Evolutionary conservation across 768 basidiomycete genomes (phyloP).

Genomic region (Hypholoma fasciculare): DNA sequence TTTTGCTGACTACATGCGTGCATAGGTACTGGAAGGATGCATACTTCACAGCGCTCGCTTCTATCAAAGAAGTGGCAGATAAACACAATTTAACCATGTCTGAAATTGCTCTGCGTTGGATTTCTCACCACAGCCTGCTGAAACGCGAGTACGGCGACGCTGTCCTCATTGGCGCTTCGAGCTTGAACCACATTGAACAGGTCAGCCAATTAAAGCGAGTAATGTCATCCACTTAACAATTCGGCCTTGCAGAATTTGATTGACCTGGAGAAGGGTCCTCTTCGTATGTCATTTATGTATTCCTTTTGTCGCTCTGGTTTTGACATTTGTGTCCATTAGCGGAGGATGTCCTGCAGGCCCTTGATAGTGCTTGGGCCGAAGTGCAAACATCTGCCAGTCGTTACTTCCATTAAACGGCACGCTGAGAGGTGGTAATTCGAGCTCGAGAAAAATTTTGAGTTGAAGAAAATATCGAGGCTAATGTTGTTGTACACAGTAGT

Average conservation of each 20-base stretch:
- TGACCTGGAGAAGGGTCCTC: conserved; percentile 58
- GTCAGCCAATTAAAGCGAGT: conserved; percentile 16
- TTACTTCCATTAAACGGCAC: not conserved
- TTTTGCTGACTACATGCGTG: not conserved
- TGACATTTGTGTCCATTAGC: not conserved
- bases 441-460: not conserved
- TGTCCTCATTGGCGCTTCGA: conserved; percentile 65
- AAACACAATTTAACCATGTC: conserved; percentile 46
- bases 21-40: conserved; percentile 54
- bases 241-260: conserved; percentile 37
- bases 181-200: conserved; percentile 54
- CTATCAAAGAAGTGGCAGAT: conserved; percentile 43
- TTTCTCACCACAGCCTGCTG: conserved; percentile 54
- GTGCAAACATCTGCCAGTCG: not conserved
- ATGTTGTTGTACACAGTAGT: not conserved
- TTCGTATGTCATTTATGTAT: conserved; percentile 31
- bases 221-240: not conserved
- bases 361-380: not conserved
- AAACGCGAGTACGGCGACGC: conserved; percentile 48
- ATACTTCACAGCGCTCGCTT: conserved; percentile 49
- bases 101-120: conserved; percentile 63
- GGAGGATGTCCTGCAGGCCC: not conserved
- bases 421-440: not conserved
- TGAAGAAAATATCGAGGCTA: too few relatives aligned
- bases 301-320: not conserved